Evolutionary conservation across 805 yeast species (phyloP).

Genomic region (Wickerhamomyces chambardii): DNA sequence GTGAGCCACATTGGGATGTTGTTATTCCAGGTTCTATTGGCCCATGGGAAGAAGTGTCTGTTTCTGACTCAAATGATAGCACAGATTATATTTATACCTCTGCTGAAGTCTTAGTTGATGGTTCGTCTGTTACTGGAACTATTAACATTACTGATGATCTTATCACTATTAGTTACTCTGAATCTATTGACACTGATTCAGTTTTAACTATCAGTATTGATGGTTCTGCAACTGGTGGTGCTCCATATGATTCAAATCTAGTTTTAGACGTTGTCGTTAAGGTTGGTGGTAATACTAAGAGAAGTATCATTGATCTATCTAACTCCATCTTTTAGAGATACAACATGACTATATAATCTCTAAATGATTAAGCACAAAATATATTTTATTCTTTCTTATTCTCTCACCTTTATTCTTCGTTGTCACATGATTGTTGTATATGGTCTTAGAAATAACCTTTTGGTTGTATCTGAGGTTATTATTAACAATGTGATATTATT

Average conservation of each 20-base stretch:
- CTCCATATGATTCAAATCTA: neutral
- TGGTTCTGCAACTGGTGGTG: neutral
- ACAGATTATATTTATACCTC: slow-evolving; percentile 7
- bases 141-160: slow-evolving; percentile 4
- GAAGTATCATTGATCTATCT: neutral
- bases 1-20: slow-evolving; percentile 18
- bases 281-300: neutral
- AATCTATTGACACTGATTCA: slow-evolving; percentile 1
- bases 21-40: slow-evolving; percentile 14
- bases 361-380: too few species aligned
- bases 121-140: slow-evolving; percentile 3
- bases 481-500: too few species aligned
- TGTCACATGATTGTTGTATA: too few species aligned
- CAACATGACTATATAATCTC: too few species aligned
- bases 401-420: too few species aligned
- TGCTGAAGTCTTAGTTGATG: slow-evolving; percentile 9
- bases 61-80: slow-evolving; percentile 10
- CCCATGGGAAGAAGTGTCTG: slow-evolving; percentile 12
- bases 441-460: too few species aligned
- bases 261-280: neutral
- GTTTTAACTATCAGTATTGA: neutral
- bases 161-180: slow-evolving; percentile 7
- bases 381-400: too few species aligned
- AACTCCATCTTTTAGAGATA: neutral
- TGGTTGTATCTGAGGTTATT: too few species aligned